A percentile compares a stretch with the other conserved stretches of the same genome.
These are phyloP conservation scores for Gracilariopsis chorda DNA, from an alignment of 23 red algal species.

Conservation along the genomic window DNA sequence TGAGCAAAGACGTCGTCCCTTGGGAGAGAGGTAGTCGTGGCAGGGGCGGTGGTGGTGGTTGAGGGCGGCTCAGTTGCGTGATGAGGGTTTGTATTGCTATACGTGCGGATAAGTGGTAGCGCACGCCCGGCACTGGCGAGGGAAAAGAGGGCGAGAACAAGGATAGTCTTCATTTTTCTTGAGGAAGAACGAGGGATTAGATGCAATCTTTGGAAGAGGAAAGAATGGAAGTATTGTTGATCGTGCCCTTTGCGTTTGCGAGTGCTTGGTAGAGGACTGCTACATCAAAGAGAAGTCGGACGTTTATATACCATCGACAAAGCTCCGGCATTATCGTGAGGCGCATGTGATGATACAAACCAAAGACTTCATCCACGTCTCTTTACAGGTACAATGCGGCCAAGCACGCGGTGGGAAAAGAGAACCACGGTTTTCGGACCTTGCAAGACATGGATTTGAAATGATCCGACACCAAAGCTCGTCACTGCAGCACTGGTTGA, in stretches of 20 bases:
- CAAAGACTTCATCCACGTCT: not conserved
- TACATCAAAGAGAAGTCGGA: not conserved
- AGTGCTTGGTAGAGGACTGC: not conserved
- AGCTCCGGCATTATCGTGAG: too few relatives aligned
- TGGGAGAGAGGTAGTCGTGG: not conserved
- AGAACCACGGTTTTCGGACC: not conserved
- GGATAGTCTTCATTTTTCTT: constrained; percentile 35
- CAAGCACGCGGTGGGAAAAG: not conserved
- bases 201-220: not conserved
- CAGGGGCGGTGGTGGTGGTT: not conserved
- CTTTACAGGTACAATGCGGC: not conserved
- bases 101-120: not conserved
- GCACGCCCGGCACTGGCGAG: constrained; percentile 20
- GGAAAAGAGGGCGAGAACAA: constrained; percentile 28
- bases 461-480: not conserved
- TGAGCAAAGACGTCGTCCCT: constrained; percentile 1
- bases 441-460: not conserved
- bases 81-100: not conserved
- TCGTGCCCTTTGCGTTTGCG: not conserved
- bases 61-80: not conserved
- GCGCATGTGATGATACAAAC: too few relatives aligned
- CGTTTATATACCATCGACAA: not conserved
- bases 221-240: not conserved
- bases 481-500: not conserved
- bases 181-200: not conserved